Conservation (phyloP, 164 flowering plant genomes). For the Cinnamomum chago region DNA sequence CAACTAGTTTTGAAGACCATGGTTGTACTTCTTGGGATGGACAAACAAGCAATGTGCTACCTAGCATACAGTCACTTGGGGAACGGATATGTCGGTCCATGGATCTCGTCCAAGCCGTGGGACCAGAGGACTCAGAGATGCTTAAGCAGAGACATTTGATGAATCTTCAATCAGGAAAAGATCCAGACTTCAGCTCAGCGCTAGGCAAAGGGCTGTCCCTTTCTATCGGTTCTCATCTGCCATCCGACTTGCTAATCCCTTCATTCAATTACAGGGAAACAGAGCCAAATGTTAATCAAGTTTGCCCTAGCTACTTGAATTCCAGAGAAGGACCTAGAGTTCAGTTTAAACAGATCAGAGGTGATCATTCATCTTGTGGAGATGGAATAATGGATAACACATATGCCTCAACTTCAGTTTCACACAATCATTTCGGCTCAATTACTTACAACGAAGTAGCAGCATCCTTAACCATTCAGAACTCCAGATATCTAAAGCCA, state of each 20-base stretch:
- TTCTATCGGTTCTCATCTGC: constrained; percentile 56
- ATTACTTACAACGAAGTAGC: constrained; percentile 22
- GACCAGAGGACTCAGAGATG: constrained; percentile 28
- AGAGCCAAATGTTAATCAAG: constrained; percentile 24
- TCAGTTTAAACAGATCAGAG: constrained; percentile 15
- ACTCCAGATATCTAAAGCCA: constrained; percentile 58
- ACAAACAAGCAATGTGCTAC: constrained; percentile 23
- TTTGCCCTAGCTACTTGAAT: constrained; percentile 25
- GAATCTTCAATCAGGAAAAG: constrained; percentile 52
- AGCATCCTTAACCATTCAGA: constrained; percentile 32
- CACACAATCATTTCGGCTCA: constrained; percentile 25
- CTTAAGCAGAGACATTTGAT: constrained; percentile 44
- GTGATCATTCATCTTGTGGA: constrained; percentile 20
- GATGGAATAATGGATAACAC: constrained; percentile 6
- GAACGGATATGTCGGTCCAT: constrained; percentile 43
- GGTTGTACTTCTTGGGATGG: constrained; percentile 35
- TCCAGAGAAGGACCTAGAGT: constrained; percentile 30
- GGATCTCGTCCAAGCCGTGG: constrained; percentile 32
- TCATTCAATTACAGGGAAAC: constrained; percentile 33
- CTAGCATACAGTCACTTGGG: constrained; percentile 40
- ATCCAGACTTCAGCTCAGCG: constrained; percentile 16
- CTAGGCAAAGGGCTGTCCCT: constrained; percentile 65
- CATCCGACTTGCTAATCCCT: constrained; percentile 37
- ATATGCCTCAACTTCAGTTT: constrained; percentile 28
- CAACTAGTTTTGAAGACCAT: constrained; percentile 36